Percentiles rank a stretch among this genome's conserved stretches.
Evolutionary conservation across 257 asterid genomes (phyloP).

Genomic region (Scutellaria barbata): DNA sequence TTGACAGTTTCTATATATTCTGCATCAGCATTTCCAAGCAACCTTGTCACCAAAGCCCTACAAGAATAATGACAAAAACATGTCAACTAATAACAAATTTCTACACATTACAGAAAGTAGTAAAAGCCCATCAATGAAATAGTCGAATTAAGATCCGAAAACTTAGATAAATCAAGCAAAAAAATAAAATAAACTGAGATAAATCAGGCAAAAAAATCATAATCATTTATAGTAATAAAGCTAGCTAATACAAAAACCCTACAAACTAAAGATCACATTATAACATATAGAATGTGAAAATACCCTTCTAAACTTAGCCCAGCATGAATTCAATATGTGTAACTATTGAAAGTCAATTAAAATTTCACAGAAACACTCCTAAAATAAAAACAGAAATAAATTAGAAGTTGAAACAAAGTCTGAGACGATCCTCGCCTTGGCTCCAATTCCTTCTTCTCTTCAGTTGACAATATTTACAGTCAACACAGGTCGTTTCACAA

Average conservation of each 20-base stretch:
- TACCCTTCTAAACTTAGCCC: conserved; percentile 17
- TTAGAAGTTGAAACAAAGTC: conserved; percentile 8
- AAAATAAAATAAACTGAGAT: background rate
- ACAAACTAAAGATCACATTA: background rate
- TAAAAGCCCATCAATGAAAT: background rate
- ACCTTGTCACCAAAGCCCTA: conserved; percentile 37
- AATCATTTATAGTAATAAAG: background rate
- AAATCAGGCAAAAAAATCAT: background rate
- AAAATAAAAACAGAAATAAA: background rate
- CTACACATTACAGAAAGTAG: background rate
- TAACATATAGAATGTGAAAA: background rate
- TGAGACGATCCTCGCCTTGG: conserved; percentile 24
- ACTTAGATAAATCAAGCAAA: conserved; percentile 7
- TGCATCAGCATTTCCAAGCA: conserved; percentile 48
- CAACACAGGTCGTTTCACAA: conserved; percentile 30
- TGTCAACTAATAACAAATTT: conserved; percentile 13
- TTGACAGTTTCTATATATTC: conserved; percentile 40
- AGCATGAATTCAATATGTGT: background rate
- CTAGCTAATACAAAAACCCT: background rate
- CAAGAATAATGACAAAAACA: conserved; percentile 18
- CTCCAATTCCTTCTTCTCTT: conserved; percentile 5
- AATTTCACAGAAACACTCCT: background rate
- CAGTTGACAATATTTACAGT: conserved; percentile 19
- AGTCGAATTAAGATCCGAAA: background rate
- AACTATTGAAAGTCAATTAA: background rate